These are phyloP conservation scores for Isatis lusitanica DNA, from an alignment of 441 rosid genomes.

Conservation along the genomic window DNA sequence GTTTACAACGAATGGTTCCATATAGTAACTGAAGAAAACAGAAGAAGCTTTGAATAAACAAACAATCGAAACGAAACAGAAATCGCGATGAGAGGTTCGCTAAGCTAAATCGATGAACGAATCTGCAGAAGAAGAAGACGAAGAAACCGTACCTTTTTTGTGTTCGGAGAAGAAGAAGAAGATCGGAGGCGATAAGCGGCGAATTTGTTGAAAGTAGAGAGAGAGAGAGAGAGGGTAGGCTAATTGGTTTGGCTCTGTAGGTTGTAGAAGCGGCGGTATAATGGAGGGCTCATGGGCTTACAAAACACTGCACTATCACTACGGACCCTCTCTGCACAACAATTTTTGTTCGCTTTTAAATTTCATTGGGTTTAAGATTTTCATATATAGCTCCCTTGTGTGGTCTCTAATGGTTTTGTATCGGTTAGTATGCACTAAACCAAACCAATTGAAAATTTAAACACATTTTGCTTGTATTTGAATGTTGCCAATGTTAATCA, in stretches of 20 bases:
- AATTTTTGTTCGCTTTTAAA: no score
- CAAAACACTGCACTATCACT: not conserved
- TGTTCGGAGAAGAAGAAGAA: slow-evolving; percentile 13
- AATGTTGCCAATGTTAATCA: not conserved
- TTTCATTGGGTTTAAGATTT: no score
- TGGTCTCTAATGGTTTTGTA: not conserved
- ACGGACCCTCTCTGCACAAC: no score
- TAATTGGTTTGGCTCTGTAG: slow-evolving; percentile 18
- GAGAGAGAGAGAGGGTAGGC: not conserved
- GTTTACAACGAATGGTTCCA: slow-evolving; percentile 37
- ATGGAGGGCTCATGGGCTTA: slow-evolving; percentile 24
- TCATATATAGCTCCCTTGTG: no score
- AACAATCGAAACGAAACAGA: not conserved
- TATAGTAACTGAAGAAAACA: slow-evolving; percentile 29
- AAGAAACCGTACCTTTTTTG: slow-evolving; percentile 20
- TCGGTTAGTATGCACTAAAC: not conserved
- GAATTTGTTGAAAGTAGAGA: slow-evolving; percentile 16
- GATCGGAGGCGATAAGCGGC: slow-evolving; percentile 36
- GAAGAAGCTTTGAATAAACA: not conserved
- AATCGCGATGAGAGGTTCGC: not conserved
- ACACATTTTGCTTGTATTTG: not conserved
- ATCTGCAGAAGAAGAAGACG: slow-evolving; percentile 7
- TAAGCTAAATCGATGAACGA: slow-evolving; percentile 16
- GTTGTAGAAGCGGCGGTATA: slow-evolving; percentile 34
- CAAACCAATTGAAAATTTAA: not conserved